Evolutionary conservation across 108 stramenopile genomes (phyloP).

Genomic region (Stephanodiscus minutulus): DNA sequence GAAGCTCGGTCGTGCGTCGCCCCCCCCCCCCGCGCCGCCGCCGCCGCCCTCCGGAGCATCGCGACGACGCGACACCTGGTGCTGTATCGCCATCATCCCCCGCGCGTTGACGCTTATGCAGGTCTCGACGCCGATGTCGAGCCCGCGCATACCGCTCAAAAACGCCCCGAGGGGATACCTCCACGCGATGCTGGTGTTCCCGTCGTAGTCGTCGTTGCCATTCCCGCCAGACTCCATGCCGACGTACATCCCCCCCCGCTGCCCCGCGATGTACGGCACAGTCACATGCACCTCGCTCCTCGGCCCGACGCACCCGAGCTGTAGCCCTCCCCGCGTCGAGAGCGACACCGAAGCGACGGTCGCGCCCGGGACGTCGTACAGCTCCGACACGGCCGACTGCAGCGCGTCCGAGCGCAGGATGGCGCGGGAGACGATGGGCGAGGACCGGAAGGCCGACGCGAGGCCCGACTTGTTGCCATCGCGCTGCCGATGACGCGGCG

Average conservation of each 20-base stretch:
- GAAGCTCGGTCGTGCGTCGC: slow-evolving; percentile 53
- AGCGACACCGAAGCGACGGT: slow-evolving; percentile 43
- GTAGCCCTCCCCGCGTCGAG: slow-evolving; percentile 46
- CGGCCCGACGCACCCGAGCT: slow-evolving; percentile 58
- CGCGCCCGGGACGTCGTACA: slow-evolving; percentile 59
- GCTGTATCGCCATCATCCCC: slow-evolving; percentile 82
- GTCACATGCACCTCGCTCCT: slow-evolving; percentile 45
- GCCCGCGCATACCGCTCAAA: slow-evolving; percentile 58
- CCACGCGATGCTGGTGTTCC: not conserved
- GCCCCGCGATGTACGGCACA: slow-evolving; percentile 49
- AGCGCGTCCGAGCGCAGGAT: slow-evolving; percentile 56
- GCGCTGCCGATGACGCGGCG: not conserved
- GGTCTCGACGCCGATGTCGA: slow-evolving; percentile 70
- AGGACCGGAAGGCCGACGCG: slow-evolving; percentile 63
- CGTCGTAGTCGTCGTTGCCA: not conserved
- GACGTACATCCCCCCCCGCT: slow-evolving; percentile 44
- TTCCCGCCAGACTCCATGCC: slow-evolving; percentile 33
- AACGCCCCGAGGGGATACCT: slow-evolving; percentile 47
- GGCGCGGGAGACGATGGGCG: slow-evolving; percentile 55
- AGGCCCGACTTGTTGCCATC: slow-evolving; percentile 34
- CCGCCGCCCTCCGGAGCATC: slow-evolving; percentile 16
- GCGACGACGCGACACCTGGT: slow-evolving; percentile 51
- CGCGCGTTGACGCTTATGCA: slow-evolving; percentile 67
- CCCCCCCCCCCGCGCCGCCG: slow-evolving; percentile 11
- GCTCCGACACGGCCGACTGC: slow-evolving; percentile 51